These are phyloP conservation scores for Teratosphaeria pseudoeucalypti DNA, from an alignment of 2,329 filamentous ascomycete species.

Conservation along the genomic window DNA sequence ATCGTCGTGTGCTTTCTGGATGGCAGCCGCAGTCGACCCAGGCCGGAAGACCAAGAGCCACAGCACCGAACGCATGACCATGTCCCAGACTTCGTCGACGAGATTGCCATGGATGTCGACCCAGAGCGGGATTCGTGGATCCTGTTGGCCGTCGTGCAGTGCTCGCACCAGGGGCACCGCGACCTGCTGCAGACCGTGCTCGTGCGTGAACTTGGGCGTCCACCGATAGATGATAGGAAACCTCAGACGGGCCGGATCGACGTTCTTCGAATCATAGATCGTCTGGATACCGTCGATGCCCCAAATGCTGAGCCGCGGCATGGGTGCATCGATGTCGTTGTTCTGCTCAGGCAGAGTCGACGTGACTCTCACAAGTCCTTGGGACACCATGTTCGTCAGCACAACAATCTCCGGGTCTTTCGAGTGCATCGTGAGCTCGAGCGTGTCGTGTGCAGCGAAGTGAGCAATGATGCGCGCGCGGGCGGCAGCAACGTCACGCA, in stretches of 20 bases:
- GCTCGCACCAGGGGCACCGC: conserved; percentile 15
- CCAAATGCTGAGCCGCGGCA: conserved; percentile 43
- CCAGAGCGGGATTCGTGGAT: conserved; percentile 55
- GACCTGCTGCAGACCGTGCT: conserved; percentile 41
- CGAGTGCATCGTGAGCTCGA: conserved; percentile 46
- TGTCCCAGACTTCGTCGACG: conserved; percentile 53
- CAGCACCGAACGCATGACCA: conserved; percentile 51
- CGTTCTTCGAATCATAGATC: conserved; percentile 60
- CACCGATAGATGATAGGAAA: conserved; percentile 53
- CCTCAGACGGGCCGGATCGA: conserved; percentile 54
- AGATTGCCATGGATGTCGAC: conserved; percentile 55
- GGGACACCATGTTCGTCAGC: conserved; percentile 53
- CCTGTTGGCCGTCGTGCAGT: conserved; percentile 9
- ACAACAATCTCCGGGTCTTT: conserved; percentile 58
- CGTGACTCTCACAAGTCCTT: conserved; percentile 45
- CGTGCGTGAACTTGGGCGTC: conserved; percentile 48
- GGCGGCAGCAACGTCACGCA: conserved; percentile 17
- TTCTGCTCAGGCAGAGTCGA: conserved; percentile 52
- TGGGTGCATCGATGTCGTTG: conserved; percentile 30
- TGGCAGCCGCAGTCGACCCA: conserved; percentile 42
- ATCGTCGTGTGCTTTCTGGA: conserved; percentile 47
- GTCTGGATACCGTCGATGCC: conserved; percentile 60
- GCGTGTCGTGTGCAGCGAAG: conserved; percentile 25
- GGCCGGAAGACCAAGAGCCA: conserved; percentile 55
- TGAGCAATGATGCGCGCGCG: conserved; percentile 18